phyloP scores from a whole-genome alignment of 2,329 filamentous ascomycete species.

The Dactylellina drechsleri region DNA sequence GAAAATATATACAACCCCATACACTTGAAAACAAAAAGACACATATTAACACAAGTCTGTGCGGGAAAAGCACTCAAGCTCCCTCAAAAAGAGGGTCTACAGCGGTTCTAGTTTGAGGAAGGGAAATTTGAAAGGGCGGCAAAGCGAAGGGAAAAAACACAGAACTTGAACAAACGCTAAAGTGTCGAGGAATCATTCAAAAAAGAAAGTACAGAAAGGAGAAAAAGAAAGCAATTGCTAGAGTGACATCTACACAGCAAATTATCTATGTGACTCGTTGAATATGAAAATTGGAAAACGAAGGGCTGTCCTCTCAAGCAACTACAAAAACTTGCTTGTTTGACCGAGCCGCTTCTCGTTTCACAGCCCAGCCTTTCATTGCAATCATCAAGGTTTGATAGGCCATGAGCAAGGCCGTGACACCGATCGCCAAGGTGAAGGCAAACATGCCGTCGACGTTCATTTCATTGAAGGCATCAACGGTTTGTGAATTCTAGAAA shows the following conservation, averaged over 20 bases:
- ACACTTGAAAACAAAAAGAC: too few species aligned
- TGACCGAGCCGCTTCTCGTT: constrained; percentile 58
- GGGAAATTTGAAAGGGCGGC: background rate
- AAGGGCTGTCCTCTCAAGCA: constrained; percentile 13
- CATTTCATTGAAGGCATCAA: constrained; percentile 71
- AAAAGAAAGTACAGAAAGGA: background rate
- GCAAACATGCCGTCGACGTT: constrained; percentile 89
- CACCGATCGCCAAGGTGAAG: constrained; percentile 86
- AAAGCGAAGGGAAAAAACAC: constrained; percentile 3
- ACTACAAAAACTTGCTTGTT: constrained; percentile 43
- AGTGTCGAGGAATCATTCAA: constrained; percentile 2
- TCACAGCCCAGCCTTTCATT: constrained; percentile 85
- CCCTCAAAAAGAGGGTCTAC: too few species aligned
- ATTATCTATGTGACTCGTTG: background rate
- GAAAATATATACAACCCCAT: too few species aligned
- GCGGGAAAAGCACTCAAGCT: background rate
- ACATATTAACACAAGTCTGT: constrained; percentile 5
- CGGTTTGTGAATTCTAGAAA: constrained; percentile 75
- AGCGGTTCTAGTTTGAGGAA: background rate
- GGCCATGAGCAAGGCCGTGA: constrained; percentile 84
- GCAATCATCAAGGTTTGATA: constrained; percentile 82
- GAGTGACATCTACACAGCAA: constrained; percentile 10
- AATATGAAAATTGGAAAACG: constrained; percentile 6
- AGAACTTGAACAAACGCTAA: background rate
- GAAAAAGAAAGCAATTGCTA: constrained; percentile 2